Evolutionary conservation across 192 early-diverging fungal genomes (phyloP), one percentile per base, ranked within the genome.

Genomic region (Entomortierella chlamydospora): DNA sequence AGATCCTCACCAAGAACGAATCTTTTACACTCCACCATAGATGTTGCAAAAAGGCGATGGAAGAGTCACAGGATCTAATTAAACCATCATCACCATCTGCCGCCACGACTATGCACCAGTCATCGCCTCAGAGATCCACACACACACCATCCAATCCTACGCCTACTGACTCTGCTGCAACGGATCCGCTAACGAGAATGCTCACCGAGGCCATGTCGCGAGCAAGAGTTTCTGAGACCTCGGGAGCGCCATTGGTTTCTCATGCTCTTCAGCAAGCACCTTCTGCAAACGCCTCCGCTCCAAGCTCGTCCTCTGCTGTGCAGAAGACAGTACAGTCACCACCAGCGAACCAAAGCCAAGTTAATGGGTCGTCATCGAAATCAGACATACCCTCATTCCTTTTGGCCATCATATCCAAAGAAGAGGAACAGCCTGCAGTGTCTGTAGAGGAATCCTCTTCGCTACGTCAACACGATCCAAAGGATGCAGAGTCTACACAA

Each of bases 191-290:
- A 5, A 65, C 68, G 22, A 65, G 30, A 26, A 79, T 79, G 76
- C 17, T 79, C 29, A 79, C 45, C 26, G 68, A 70, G 0, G 76
- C 76, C 47, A 79, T 79, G 76, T 70, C 76, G 5, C 51, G 34
- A 31, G 76, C 58, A 23, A 64, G 76, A 28, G 76, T 79, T 1
- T 79, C 76, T 9, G 76, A 79, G 58, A 54, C 57, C 15, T 79
- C 76, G 55, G 76, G 76, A 33, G 51, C 42, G 5, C 76, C 76
- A 31, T 37, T 53, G 0, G 29, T 41, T 26, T 47, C 51, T 9
- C 61, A 57, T 2, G 5, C 8, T 22, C 18, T 51, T 18, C 31
- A 52, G 20, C 4, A 28, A 28, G n/a, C 60, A n/a, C n/a, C n/a
- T n/a, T n/a, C n/a, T n/a, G n/a, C n/a, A n/a, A n/a, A n/a, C n/a